A percentile compares a stretch with the other conserved stretches of the same genome.
Evolutionary conservation across 148 eudicot genomes (phyloP).

Genomic region (Rhododendron griersonianum): DNA sequence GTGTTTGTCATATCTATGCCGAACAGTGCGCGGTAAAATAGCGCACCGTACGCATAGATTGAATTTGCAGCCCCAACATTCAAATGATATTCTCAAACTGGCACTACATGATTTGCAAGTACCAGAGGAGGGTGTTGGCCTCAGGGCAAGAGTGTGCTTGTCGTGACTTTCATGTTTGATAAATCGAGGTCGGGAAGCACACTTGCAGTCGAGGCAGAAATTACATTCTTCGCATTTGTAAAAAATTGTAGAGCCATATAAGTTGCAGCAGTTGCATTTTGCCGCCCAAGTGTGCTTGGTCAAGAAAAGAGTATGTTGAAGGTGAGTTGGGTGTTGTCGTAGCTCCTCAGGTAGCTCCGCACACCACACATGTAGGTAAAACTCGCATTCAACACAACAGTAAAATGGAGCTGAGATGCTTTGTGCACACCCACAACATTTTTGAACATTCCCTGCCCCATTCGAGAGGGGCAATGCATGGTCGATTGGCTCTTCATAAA

Average conservation of each 20-base stretch:
- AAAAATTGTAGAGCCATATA: not conserved
- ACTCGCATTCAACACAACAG: not conserved
- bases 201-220: not conserved
- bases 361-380: not conserved
- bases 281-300: accelerated
- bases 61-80: not conserved
- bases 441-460: not conserved
- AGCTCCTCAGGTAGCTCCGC: not conserved
- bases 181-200: not conserved
- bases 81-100: not conserved
- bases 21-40: not conserved
- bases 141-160: not conserved
- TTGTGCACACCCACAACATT: not conserved
- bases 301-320: not conserved
- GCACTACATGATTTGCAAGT: not conserved
- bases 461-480: not conserved
- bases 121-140: not conserved
- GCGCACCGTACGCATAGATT: not conserved
- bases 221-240: not conserved
- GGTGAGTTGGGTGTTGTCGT: not conserved
- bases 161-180: not conserved
- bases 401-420: not conserved
- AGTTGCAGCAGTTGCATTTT: not conserved
- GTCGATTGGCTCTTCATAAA: not conserved
- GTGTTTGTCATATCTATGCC: not conserved